Base-by-base conservation (phyloP, 2,329 filamentous ascomycete genomes). In the Thermothelomyces thermophilus region DNA sequence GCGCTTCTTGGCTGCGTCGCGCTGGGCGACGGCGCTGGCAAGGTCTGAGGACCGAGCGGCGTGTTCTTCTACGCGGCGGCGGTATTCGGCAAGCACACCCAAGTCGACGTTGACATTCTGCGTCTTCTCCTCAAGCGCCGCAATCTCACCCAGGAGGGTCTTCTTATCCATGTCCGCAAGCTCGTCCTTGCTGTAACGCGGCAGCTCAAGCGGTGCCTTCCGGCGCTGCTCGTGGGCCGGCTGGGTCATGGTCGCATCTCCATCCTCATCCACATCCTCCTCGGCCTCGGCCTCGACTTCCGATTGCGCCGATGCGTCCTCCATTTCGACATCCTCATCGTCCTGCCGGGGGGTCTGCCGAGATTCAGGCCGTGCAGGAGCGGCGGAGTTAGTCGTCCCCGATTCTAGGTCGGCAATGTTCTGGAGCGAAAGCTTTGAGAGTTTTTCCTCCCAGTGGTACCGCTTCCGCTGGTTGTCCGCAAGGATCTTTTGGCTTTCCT, bases 401-500 rank as follows among this genome's bases (percentile, higher is more conserved):
- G 72, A 72, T 36, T 71, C 70, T 24, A 89, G 73, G 54, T 89
- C 86, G 45, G 82, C 82, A 51, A 95, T 76, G 58, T 90, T 90
- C 59, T 96, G 90, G 33, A 97, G 72, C 3, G 77, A 70, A 22
- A 98, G 79, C 71, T 95, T 97, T 46, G 77, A 76, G 8, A 95
- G 74, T 71, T 97, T 96, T 53, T 95, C 88, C 48, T 90, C 75
- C 90, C 90, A 97, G 71, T 95, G 88, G 33, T 76, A 78, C 35
- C 87, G 77, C 52, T 87, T 83, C 68, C 87, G 90, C 66, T 94
- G 83, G 67, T 94, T 95, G 63, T 97, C 91, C 0, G 72, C 69
- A 13, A 97, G 77, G 9, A 84, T 80, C 70, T 98, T 98, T 58
- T 95, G 87, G 66, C 91, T 93, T 64, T 97, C 91, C 63, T 97